Conservation (phyloP, 139 green algal species). For the Microglena sp. region DNA sequence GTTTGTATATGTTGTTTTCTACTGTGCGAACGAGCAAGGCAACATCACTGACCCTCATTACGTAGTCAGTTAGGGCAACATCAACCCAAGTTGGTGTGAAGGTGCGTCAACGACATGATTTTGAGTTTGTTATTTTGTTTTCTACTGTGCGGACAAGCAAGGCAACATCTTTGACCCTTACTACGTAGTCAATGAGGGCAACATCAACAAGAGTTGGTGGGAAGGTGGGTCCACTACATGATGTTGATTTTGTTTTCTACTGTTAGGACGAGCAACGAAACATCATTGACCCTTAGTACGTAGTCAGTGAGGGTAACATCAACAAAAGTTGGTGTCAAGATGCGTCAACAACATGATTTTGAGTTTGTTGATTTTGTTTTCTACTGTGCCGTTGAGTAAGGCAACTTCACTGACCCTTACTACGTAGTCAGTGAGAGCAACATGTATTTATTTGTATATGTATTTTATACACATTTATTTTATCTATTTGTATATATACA, state of each 20-base stretch:
- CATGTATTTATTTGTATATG: no score
- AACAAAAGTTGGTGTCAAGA: conserved; percentile 27
- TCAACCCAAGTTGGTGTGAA: conserved; percentile 32
- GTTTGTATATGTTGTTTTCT: no score
- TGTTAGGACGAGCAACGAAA: conserved; percentile 14
- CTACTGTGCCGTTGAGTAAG: no score
- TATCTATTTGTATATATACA: no score
- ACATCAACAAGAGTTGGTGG: conserved; percentile 33
- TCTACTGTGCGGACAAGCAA: no score
- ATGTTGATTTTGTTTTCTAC: no score
- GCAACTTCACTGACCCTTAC: background rate
- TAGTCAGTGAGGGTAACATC: conserved; percentile 26
- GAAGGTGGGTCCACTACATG: background rate
- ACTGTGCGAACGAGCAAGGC: conserved; percentile 8
- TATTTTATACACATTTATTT: no score
- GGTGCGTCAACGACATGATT: background rate
- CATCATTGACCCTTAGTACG: conserved; percentile 22
- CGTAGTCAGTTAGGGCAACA: conserved; percentile 19
- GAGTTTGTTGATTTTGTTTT: no score
- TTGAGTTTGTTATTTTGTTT: no score
- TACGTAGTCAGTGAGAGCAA: conserved; percentile 17
- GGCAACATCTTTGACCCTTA: background rate
- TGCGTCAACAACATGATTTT: background rate
- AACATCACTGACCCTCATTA: conserved; percentile 25
- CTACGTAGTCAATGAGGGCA: conserved; percentile 17